Conservation (phyloP, 2,329 filamentous ascomycete genomes). For the Aspergillus eucalypticola region DNA sequence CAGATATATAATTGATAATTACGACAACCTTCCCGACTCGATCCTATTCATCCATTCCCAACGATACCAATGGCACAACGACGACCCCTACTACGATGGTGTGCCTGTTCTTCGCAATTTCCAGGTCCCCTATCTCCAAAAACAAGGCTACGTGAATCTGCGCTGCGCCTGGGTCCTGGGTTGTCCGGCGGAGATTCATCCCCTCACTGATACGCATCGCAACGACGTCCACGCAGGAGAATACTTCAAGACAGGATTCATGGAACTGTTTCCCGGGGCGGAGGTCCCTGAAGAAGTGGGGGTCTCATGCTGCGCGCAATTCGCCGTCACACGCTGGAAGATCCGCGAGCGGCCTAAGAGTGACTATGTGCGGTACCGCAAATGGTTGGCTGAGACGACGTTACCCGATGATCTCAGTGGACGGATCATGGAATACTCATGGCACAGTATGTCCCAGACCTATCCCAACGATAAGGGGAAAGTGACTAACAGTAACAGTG, state of each 20-base stretch:
- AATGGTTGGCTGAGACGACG: constrained; percentile 52
- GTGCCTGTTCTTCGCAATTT: constrained; percentile 51
- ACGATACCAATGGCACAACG: constrained; percentile 52
- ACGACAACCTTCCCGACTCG: constrained; percentile 42
- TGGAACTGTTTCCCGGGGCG: constrained; percentile 48
- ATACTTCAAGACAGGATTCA: constrained; percentile 52
- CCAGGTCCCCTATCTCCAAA: constrained; percentile 50
- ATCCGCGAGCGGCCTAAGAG: constrained; percentile 47
- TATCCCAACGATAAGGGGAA: background rate
- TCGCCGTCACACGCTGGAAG: constrained; percentile 52
- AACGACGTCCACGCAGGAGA: constrained; percentile 51
- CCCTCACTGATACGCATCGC: constrained; percentile 44
- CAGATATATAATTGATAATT: constrained; percentile 48
- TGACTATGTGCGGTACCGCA: constrained; percentile 52
- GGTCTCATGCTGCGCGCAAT: constrained; percentile 58
- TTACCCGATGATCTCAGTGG: constrained; percentile 53
- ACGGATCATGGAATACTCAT: constrained; percentile 59
- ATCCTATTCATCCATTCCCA: constrained; percentile 45
- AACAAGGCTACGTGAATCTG: constrained; percentile 56
- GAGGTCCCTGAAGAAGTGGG: constrained; percentile 49
- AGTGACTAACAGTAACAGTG: constrained; percentile 41
- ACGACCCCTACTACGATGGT: constrained; percentile 55
- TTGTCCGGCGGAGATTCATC: constrained; percentile 54
- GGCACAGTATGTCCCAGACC: constrained; percentile 53
- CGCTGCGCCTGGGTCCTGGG: constrained; percentile 56